Percentiles rank a stretch among this genome's conserved stretches.
phyloP scores from a whole-genome alignment of 192 early-diverging fungal species.

The Jimgerdemannia lactiflua region DNA sequence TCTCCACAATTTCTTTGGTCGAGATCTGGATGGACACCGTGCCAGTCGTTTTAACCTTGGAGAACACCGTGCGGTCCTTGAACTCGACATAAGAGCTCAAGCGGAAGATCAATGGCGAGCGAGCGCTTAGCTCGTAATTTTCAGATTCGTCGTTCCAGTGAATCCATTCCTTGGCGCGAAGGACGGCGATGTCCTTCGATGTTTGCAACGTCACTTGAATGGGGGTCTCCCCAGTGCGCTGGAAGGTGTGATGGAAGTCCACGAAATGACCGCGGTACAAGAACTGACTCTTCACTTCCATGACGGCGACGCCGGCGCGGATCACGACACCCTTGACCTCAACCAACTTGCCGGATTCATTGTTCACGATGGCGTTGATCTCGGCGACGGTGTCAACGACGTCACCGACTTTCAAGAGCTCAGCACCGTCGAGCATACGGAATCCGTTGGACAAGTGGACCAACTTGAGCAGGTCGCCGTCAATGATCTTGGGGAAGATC shows the following conservation, averaged over 20 bases:
- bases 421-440: slow-evolving; percentile 73
- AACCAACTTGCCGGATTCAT: slow-evolving; percentile 88
- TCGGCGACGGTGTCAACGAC: slow-evolving; percentile 78
- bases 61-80: slow-evolving; percentile 58
- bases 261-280: slow-evolving; percentile 88
- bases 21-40: slow-evolving; percentile 74
- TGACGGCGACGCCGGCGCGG: slow-evolving; percentile 69
- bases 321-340: slow-evolving; percentile 81
- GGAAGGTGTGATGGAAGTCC: slow-evolving; percentile 89
- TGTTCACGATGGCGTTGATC: slow-evolving; percentile 85
- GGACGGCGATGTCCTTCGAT: slow-evolving; percentile 86
- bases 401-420: slow-evolving; percentile 78
- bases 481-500: slow-evolving; percentile 89
- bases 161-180: slow-evolving; percentile 90
- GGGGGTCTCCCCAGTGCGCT: slow-evolving; percentile 78
- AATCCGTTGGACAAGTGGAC: slow-evolving; percentile 96
- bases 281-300: slow-evolving; percentile 89
- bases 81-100: slow-evolving; percentile 66
- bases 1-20: slow-evolving; percentile 78
- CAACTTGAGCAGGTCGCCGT: slow-evolving; percentile 88
- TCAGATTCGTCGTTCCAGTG: slow-evolving; percentile 62
- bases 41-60: slow-evolving; percentile 71
- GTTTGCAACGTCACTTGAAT: slow-evolving; percentile 65
- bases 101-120: slow-evolving; percentile 71
- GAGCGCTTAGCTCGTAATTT: slow-evolving; percentile 57